Percentiles rank a stretch among this genome's conserved stretches.
phyloP scores from a whole-genome alignment of 345 rosid species.

The Populus tremula region DNA sequence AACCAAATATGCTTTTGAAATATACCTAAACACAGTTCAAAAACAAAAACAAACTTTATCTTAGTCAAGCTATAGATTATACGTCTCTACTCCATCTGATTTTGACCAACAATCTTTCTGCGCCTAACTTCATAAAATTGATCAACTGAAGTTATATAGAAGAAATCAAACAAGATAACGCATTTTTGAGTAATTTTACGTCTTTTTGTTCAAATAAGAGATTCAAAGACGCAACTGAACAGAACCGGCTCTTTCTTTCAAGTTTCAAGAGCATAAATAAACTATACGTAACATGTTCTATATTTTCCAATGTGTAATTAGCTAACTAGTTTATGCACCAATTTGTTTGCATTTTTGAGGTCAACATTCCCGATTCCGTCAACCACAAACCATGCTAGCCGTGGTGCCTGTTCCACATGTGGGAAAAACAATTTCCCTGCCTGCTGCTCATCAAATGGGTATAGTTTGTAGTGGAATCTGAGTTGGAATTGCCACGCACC shows the following conservation, averaged over 20 bases:
- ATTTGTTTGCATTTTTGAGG: background rate
- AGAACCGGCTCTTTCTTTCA: background rate
- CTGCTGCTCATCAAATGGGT: slow-evolving; percentile 2
- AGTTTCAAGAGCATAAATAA: background rate
- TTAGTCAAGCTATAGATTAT: too few species aligned
- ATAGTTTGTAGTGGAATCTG: slow-evolving; percentile 16
- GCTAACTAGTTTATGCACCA: background rate
- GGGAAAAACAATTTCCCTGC: background rate
- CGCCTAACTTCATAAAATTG: background rate
- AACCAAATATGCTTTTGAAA: too few species aligned
- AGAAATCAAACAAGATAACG: background rate
- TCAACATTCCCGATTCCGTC: background rate
- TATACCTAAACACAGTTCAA: too few species aligned
- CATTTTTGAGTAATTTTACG: background rate
- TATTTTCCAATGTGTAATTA: background rate
- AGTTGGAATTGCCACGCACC: slow-evolving; percentile 7
- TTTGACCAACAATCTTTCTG: background rate
- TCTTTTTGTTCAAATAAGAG: background rate
- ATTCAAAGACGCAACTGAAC: background rate
- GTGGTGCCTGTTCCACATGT: background rate
- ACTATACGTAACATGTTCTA: background rate
- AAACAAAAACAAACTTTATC: too few species aligned
- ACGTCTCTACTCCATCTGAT: background rate
- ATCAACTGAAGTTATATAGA: background rate
- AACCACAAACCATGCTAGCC: background rate